These are phyloP conservation scores for Carex littledalei DNA, from an alignment of 176 grass and related monocot genomes.

Conservation along the genomic window DNA sequence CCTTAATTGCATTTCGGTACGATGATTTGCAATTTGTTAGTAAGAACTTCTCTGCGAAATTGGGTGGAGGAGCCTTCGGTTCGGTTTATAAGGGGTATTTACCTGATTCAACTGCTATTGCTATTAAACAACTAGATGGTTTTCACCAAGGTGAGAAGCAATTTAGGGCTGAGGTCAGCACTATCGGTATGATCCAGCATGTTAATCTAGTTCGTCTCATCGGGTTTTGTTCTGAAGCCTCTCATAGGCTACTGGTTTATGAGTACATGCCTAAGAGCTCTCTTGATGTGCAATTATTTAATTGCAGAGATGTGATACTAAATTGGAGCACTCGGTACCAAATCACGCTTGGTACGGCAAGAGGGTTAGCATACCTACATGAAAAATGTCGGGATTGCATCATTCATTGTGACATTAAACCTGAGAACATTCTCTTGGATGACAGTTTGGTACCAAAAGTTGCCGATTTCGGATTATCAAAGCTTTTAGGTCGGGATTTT, in stretches of 20 bases:
- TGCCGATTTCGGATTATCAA: conserved; percentile 74
- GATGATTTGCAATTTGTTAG: conserved; percentile 61
- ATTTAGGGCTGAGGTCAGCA: conserved; percentile 87
- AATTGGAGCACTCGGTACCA: conserved; percentile 53
- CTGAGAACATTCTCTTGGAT: conserved; percentile 87
- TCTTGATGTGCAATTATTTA: conserved; percentile 58
- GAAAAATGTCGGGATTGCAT: conserved; percentile 83
- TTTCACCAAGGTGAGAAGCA: conserved; percentile 82
- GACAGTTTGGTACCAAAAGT: conserved; percentile 62
- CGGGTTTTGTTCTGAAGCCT: conserved; percentile 72
- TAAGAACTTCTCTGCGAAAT: conserved; percentile 59
- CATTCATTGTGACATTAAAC: conserved; percentile 86
- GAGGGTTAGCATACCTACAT: conserved; percentile 69
- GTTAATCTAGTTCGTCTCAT: conserved; percentile 66
- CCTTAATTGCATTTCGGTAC: conserved; percentile 54
- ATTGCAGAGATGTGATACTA: conserved; percentile 26
- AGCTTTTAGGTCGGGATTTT: conserved; percentile 73
- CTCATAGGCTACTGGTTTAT: conserved; percentile 53
- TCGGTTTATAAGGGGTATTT: conserved; percentile 60
- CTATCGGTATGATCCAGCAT: conserved; percentile 70
- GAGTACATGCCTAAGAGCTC: conserved; percentile 83
- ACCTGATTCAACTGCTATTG: conserved; percentile 54
- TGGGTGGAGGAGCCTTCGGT: conserved; percentile 68
- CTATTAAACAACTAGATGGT: conserved; percentile 69
- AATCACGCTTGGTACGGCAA: conserved; percentile 67